A percentile compares a stretch with the other conserved stretches of the same genome.
Evolutionary conservation across 2,329 filamentous ascomycete genomes (phyloP).

Genomic region (Tricladium varicosporioides): DNA sequence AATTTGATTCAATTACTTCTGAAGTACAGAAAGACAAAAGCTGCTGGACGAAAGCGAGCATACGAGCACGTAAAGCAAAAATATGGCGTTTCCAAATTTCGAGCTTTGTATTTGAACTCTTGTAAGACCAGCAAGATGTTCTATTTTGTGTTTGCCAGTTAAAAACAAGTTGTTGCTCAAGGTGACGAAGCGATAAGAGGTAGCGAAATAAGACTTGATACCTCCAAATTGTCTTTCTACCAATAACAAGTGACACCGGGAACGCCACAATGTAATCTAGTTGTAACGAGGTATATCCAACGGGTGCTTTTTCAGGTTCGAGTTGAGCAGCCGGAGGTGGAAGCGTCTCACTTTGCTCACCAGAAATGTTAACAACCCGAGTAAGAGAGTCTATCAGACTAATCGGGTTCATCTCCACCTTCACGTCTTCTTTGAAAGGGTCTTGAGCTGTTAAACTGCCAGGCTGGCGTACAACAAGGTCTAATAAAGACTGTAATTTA

Average conservation of each 20-base stretch:
- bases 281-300: constrained; percentile 87
- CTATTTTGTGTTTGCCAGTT: constrained; percentile 91
- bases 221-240: constrained; percentile 91
- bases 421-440: constrained; percentile 97
- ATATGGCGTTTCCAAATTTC: constrained; percentile 92
- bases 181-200: constrained; percentile 80
- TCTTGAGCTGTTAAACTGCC: constrained; percentile 92
- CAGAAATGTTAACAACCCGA: constrained; percentile 93
- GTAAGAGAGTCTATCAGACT: constrained; percentile 91
- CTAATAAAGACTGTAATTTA: constrained; percentile 87
- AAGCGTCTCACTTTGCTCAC: constrained; percentile 83
- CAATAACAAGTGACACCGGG: constrained; percentile 91
- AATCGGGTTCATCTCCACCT: constrained; percentile 94
- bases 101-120: constrained; percentile 67
- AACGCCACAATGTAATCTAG: constrained; percentile 95
- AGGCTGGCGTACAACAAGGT: constrained; percentile 92
- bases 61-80: constrained; percentile 87
- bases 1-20: constrained; percentile 97
- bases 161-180: constrained; percentile 81
- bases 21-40: constrained; percentile 94
- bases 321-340: constrained; percentile 66
- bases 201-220: constrained; percentile 97
- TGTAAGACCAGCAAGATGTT: constrained; percentile 77
- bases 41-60: constrained; percentile 97
- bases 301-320: constrained; percentile 82